These are phyloP conservation scores for Styphnolobium japonicum DNA, from an alignment of 306 rosid genomes.

Conservation along the genomic window DNA sequence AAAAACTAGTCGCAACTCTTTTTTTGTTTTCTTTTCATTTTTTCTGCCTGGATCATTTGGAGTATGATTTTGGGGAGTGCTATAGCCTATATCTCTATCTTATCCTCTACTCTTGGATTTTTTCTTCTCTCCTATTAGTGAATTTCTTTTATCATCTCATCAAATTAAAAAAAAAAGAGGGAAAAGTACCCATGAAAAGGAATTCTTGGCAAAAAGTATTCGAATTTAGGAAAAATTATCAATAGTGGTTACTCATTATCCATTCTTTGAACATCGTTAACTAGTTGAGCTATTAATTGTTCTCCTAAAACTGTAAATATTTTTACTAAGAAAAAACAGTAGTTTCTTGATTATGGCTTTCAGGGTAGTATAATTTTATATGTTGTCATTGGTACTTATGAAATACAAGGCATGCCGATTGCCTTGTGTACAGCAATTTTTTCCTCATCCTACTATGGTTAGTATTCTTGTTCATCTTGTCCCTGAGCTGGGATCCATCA, in stretches of 20 bases:
- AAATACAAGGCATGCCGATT: neutral
- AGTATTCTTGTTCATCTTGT: neutral
- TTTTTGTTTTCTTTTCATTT: neutral
- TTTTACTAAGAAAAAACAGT: neutral
- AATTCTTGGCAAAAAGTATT: neutral
- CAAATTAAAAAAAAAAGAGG: neutral
- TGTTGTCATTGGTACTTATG: neutral
- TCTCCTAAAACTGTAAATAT: neutral
- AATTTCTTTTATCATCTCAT: neutral
- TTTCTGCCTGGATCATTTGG: neutral
- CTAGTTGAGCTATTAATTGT: neutral
- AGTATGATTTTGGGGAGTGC: neutral
- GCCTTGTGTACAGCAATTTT: neutral
- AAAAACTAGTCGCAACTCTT: too few species aligned
- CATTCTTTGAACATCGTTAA: neutral
- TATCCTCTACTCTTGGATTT: neutral
- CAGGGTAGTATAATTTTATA: neutral
- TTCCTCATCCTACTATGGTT: neutral
- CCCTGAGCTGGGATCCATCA: neutral
- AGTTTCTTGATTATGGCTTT: neutral
- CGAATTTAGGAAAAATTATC: neutral
- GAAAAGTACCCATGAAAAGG: neutral
- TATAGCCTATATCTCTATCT: neutral
- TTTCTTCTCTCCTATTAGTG: neutral
- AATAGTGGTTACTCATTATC: neutral